Conservation (phyloP, 1,284 basidiomycete genomes). For the Farysia itapuensis region DNA sequence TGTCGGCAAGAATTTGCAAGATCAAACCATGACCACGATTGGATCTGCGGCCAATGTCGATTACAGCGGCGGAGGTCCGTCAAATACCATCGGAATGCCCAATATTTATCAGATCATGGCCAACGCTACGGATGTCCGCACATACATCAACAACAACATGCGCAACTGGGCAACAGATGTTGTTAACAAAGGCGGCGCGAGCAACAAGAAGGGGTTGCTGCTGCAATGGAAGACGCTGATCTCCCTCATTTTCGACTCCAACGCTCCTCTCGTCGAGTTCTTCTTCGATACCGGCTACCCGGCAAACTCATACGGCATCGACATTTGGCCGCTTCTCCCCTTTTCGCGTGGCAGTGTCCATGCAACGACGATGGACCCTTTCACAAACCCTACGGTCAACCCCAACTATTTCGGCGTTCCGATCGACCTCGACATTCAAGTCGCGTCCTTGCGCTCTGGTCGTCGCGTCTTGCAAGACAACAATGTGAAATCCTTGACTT, state of each 20-base stretch:
- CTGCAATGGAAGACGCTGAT: constrained; percentile 35
- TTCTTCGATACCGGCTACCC: constrained; percentile 51
- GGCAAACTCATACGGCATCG: constrained; percentile 36
- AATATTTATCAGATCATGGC: constrained; percentile 27
- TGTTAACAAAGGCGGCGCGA: constrained; percentile 35
- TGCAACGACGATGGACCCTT: constrained; percentile 20
- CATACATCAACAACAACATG: constrained; percentile 34
- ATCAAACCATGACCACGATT: constrained; percentile 60
- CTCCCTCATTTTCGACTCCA: constrained; percentile 32
- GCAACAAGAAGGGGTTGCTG: constrained; percentile 20
- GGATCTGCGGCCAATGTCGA: constrained; percentile 26
- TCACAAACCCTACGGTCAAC: constrained; percentile 12
- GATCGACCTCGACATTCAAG: constrained; percentile 60
- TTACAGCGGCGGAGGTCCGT: constrained; percentile 41
- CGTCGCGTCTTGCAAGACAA: constrained; percentile 52
- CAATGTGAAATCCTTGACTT: constrained; percentile 41
- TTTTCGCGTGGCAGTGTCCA: constrained; percentile 44
- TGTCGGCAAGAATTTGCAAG: constrained; percentile 61
- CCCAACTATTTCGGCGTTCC: constrained; percentile 58
- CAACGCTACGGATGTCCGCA: constrained; percentile 29
- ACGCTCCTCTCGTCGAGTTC: constrained; percentile 40
- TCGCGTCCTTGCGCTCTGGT: constrained; percentile 50
- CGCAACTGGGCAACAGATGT: constrained; percentile 39
- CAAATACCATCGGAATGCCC: constrained; percentile 45
- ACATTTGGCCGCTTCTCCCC: constrained; percentile 50